These are phyloP conservation scores for Coprinopsis marcescibilis DNA, from an alignment of 768 basidiomycete genomes.

Conservation along the genomic window DNA sequence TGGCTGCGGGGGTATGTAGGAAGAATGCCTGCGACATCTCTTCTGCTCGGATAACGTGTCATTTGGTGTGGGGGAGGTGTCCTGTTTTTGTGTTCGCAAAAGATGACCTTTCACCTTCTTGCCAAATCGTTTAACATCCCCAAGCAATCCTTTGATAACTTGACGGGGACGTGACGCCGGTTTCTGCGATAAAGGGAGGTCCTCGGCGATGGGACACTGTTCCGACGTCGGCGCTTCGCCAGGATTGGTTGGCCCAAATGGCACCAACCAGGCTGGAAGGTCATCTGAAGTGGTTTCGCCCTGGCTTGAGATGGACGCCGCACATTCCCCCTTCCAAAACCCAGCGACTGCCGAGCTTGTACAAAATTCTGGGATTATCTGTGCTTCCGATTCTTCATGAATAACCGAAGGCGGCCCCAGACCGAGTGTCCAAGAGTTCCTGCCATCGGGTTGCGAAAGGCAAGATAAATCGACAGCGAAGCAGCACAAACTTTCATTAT, in stretches of 20 bases:
- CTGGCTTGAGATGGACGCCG: too few relatives aligned
- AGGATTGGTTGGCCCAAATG: too few relatives aligned
- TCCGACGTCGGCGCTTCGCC: neutral
- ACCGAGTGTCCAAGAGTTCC: conserved; percentile 26
- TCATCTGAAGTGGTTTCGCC: too few relatives aligned
- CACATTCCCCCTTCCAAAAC: too few relatives aligned
- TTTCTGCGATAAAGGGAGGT: neutral
- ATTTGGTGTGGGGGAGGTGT: too few relatives aligned
- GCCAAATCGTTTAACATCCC: conserved; percentile 6
- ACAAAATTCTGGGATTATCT: too few relatives aligned
- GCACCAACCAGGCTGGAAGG: too few relatives aligned
- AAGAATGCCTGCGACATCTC: too few relatives aligned
- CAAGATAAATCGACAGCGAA: conserved; percentile 10
- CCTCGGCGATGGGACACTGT: neutral
- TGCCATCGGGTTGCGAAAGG: conserved; percentile 24
- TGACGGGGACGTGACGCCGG: neutral
- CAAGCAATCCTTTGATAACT: conserved; percentile 4
- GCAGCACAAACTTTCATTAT: conserved; percentile 5
- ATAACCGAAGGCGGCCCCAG: conserved; percentile 10
- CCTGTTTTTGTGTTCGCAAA: neutral
- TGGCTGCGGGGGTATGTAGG: too few relatives aligned
- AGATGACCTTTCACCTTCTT: conserved; percentile 5
- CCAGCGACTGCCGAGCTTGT: too few relatives aligned
- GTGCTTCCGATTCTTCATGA: too few relatives aligned
- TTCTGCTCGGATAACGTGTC: too few relatives aligned